Conservation (phyloP, 805 yeast genomes). For the Suhomyces canberraensis region DNA sequence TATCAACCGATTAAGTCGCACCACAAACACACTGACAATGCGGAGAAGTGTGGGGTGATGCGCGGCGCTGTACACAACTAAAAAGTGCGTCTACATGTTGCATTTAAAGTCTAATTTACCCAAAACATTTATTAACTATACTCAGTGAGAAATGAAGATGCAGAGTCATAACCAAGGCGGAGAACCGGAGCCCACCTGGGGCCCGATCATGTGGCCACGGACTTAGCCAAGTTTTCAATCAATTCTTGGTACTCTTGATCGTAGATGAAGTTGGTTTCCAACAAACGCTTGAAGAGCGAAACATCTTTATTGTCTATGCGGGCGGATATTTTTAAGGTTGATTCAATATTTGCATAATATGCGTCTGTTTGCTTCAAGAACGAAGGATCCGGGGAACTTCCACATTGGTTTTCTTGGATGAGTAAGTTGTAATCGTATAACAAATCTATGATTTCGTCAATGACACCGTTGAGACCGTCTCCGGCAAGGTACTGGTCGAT, state of each 20-base stretch:
- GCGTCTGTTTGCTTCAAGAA: background rate
- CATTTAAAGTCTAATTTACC: too few species aligned
- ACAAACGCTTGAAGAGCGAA: constrained; percentile 2
- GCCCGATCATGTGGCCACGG: too few species aligned
- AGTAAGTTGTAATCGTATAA: constrained; percentile 11
- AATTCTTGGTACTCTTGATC: constrained; percentile 7
- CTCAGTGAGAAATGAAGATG: background rate
- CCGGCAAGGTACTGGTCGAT: constrained; percentile 10
- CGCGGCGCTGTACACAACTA: too few species aligned
- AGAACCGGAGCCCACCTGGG: too few species aligned
- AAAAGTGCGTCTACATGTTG: too few species aligned
- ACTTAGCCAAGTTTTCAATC: background rate
- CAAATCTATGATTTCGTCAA: constrained; percentile 11
- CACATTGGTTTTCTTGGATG: constrained; percentile 6
- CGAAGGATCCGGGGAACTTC: background rate
- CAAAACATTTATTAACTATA: too few species aligned
- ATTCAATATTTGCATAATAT: constrained; percentile 4
- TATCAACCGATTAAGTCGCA: too few species aligned
- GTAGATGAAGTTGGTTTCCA: constrained; percentile 6
- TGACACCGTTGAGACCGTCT: constrained; percentile 8
- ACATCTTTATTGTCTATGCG: constrained; percentile 4
- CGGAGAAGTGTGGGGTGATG: too few species aligned
- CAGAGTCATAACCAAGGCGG: too few species aligned
- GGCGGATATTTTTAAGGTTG: constrained; percentile 2
- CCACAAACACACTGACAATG: too few species aligned